A percentile compares a stretch with the other conserved stretches of the same genome.
These are phyloP conservation scores for Termitomyces sp. DNA, from an alignment of 768 basidiomycete species.

Conservation along the genomic window DNA sequence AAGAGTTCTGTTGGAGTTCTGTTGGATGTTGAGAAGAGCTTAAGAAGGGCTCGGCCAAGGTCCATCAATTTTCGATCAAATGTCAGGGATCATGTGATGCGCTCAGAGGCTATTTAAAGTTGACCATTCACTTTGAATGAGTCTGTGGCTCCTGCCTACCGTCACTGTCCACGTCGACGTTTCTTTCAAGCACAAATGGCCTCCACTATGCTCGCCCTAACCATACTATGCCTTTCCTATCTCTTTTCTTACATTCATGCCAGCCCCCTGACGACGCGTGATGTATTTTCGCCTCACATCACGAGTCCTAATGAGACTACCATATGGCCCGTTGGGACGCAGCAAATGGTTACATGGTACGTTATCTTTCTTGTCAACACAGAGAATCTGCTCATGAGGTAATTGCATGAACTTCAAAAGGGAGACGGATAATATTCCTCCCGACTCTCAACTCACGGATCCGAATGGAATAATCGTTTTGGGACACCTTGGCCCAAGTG, in stretches of 20 bases:
- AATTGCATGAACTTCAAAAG: constrained; percentile 23
- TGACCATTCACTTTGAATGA: constrained; percentile 11
- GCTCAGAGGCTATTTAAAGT: constrained; percentile 18
- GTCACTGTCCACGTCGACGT: constrained; percentile 18
- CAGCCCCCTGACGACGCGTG: constrained; percentile 35
- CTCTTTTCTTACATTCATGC: constrained; percentile 29
- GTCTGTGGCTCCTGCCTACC: constrained; percentile 15
- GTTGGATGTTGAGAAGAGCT: not conserved
- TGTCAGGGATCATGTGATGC: constrained; percentile 21
- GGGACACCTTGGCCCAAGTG: constrained; percentile 39
- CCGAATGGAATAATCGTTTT: constrained; percentile 48
- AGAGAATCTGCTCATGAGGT: constrained; percentile 1
- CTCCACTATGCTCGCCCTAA: constrained; percentile 28
- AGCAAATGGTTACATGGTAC: constrained; percentile 52
- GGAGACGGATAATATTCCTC: constrained; percentile 48
- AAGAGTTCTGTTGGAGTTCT: constrained; percentile 2
- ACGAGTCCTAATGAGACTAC: constrained; percentile 41
- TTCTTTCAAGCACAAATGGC: constrained; percentile 8
- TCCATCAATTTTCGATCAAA: constrained; percentile 5
- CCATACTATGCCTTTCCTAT: constrained; percentile 27
- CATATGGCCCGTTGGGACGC: constrained; percentile 48
- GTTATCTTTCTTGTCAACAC: constrained; percentile 17
- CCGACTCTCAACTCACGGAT: constrained; percentile 44
- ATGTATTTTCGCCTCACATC: constrained; percentile 51
- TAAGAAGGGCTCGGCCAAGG: not conserved